Evolutionary conservation across 148 eudicot genomes (phyloP), one percentile per base, ranked within the genome.

Genomic region (Oxyria digyna): DNA sequence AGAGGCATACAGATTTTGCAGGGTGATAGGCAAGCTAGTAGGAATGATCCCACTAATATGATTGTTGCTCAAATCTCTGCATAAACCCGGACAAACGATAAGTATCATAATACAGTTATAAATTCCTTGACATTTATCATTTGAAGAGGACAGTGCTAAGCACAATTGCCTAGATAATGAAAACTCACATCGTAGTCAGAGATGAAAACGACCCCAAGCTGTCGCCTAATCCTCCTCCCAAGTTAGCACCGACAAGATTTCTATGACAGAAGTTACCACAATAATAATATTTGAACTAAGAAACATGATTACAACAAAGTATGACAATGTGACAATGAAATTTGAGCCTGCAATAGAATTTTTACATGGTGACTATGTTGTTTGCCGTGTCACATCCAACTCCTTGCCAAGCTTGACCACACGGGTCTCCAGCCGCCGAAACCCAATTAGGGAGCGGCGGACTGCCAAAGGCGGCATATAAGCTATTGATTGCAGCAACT

Each of bases 21-120:
- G 26, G 73, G 96, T 83, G 72, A 74, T 69, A 31, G 98, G 98
- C 57, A 93, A 85, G 69, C 67, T 82, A 38, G 88, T 71, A 11
- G 98, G 98, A 81, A 93, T 81, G 77, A 81, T 89, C 68, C 98
- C 98, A 12, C 91, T 87, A 76, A 93, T 86, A 52, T 73, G 76
- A 74, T 93, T 93, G 81, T 86, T 87, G 82, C 89, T 87, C 40
- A 93, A 79, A 77, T 84, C 85, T 72, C 98, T 93, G 90, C 75
- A 70, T 37, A 75, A 68, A 55, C 23, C n/a, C 35, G 63, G 74
- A 69, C 72, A 31, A 75, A 73, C 40, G 67, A n/a, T 20, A 37
- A 43, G 72, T 18, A 71, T 67, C 20, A 23, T 35, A 4, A 18
- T 1, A 18, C 9, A 20, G 21, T 13, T 29, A 29, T 14, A 27